Percentiles rank a stretch among this genome's conserved stretches.
Conservation (phyloP, 768 basidiomycete genomes). For the Macrolepiota dolichaula region DNA sequence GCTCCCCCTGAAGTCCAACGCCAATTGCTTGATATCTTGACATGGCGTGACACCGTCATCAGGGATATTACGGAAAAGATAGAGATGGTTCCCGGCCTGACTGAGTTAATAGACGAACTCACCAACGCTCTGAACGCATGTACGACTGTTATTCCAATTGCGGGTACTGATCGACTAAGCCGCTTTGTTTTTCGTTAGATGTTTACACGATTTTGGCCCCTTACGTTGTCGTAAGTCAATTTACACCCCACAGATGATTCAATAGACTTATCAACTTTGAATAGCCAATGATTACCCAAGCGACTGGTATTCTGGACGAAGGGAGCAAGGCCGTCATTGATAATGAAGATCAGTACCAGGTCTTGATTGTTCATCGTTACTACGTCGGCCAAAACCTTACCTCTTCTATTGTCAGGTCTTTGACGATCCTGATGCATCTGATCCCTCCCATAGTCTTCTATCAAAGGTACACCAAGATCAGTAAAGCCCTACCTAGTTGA, state of each 20-base stretch:
- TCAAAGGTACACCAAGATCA: slow-evolving; percentile 45
- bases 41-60: slow-evolving; percentile 63
- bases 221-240: slow-evolving; percentile 45
- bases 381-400: background rate
- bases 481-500: background rate
- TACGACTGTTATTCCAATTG: slow-evolving; percentile 22
- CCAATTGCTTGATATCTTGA: slow-evolving; percentile 51
- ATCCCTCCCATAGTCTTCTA: slow-evolving; percentile 71
- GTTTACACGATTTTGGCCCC: slow-evolving; percentile 69
- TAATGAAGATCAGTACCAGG: slow-evolving; percentile 65
- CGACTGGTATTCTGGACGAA: slow-evolving; percentile 52
- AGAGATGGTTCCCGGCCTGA: slow-evolving; percentile 63
- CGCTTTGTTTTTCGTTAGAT: slow-evolving; percentile 28
- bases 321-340: slow-evolving; percentile 70
- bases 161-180: background rate
- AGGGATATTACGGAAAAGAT: slow-evolving; percentile 51
- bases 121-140: slow-evolving; percentile 67
- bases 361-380: slow-evolving; percentile 14
- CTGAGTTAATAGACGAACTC: slow-evolving; percentile 53
- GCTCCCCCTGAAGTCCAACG: slow-evolving; percentile 62
- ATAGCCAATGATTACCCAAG: slow-evolving; percentile 60
- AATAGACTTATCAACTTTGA: background rate
- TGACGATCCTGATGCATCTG: slow-evolving; percentile 60
- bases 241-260: background rate
- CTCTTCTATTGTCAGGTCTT: slow-evolving; percentile 45